These are phyloP conservation scores for Nicotiana paniculata DNA, from an alignment of 257 asterid genomes.

Conservation along the genomic window DNA sequence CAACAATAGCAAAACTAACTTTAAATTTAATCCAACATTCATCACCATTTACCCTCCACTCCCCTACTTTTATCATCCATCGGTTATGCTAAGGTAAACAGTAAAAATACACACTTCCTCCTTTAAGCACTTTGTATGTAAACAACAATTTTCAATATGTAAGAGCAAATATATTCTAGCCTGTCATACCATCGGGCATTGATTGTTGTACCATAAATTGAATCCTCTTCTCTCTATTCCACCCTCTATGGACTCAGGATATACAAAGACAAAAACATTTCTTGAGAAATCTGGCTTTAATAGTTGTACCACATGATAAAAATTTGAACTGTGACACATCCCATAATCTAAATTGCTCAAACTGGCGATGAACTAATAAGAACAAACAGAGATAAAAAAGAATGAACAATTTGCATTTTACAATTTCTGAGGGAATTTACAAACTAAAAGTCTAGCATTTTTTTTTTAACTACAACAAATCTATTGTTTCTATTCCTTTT, in stretches of 20 bases:
- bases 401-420: conserved; percentile 28
- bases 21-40: not conserved
- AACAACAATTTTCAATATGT: not conserved
- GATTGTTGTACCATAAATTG: no score
- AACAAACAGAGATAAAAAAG: conserved; percentile 15
- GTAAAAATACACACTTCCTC: not conserved
- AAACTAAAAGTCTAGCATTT: conserved; percentile 3
- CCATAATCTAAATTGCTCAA: not conserved
- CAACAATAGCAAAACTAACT: not conserved
- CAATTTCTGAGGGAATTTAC: conserved; percentile 29
- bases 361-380: not conserved
- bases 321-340: not conserved
- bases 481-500: not conserved
- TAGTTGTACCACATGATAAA: not conserved
- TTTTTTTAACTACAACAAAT: not conserved
- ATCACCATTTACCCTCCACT: not conserved
- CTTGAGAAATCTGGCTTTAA: no score
- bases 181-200: no score
- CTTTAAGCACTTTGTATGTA: not conserved
- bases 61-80: not conserved
- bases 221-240: no score
- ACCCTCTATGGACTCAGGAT: no score
- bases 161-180: not conserved
- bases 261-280: no score
- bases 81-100: not conserved